These are phyloP conservation scores for Corchorus olitorius DNA, from an alignment of 345 rosid genomes.

Conservation along the genomic window DNA sequence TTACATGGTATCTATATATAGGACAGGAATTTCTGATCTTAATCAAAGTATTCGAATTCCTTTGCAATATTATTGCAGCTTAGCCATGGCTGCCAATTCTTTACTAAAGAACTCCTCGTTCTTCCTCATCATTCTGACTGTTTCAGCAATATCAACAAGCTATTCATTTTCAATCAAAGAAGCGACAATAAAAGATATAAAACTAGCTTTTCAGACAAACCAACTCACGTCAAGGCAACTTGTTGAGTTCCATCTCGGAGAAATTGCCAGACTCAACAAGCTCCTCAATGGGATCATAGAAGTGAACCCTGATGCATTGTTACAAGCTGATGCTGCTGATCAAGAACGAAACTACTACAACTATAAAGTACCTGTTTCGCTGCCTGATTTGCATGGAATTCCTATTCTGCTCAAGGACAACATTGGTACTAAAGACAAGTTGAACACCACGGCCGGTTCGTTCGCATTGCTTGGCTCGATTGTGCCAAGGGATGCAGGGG, in stretches of 20 bases:
- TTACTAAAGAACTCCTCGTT: neutral
- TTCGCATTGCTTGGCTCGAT: conserved; percentile 62
- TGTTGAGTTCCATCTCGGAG: conserved; percentile 49
- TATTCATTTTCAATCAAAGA: conserved; percentile 41
- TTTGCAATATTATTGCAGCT: neutral
- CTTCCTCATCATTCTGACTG: conserved; percentile 16
- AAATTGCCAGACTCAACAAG: conserved; percentile 50
- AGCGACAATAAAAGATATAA: conserved; percentile 45
- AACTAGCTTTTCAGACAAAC: conserved; percentile 49
- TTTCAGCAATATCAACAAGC: neutral
- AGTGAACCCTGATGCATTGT: conserved; percentile 67
- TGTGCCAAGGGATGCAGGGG: conserved; percentile 64
- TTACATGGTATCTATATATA: neutral
- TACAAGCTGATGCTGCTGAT: conserved; percentile 62
- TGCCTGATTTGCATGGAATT: conserved; percentile 55
- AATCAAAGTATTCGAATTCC: neutral
- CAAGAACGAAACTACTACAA: conserved; percentile 35
- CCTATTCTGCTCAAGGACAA: conserved; percentile 70
- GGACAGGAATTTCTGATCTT: neutral
- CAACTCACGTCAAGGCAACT: conserved; percentile 61
- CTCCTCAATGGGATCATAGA: conserved; percentile 60
- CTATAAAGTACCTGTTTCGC: conserved; percentile 13
- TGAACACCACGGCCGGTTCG: conserved; percentile 80
- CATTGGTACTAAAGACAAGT: conserved; percentile 60
- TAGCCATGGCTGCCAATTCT: conserved; percentile 26